These are phyloP conservation scores for Phytomonas sp. DNA, from an alignment of 208 protist genomes.

Conservation along the genomic window DNA sequence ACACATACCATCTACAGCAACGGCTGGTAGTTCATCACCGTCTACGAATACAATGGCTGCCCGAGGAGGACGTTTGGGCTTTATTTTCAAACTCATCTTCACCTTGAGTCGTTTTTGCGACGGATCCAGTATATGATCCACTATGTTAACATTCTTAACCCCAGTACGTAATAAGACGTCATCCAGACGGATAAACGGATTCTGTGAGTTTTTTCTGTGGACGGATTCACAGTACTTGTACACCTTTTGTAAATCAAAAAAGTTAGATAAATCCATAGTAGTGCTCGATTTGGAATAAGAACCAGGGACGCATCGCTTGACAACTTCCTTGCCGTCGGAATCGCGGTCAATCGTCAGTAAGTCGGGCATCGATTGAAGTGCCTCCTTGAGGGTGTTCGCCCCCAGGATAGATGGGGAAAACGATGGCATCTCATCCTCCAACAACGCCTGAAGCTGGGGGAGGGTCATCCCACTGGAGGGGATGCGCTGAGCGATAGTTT, in stretches of 20 bases:
- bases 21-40: conserved; percentile 45
- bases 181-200: conserved; percentile 29
- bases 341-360: conserved; percentile 34
- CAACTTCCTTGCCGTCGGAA: not conserved
- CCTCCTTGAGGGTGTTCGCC: conserved; percentile 42
- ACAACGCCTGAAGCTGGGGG: conserved; percentile 48
- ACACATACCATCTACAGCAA: conserved; percentile 54
- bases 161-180: conserved; percentile 22
- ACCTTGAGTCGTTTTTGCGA: conserved; percentile 27
- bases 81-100: conserved; percentile 29
- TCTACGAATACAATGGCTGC: conserved; percentile 63
- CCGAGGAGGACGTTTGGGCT: conserved; percentile 28
- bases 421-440: conserved; percentile 47
- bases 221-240: not conserved
- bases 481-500: conserved; percentile 31
- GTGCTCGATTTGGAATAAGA: not conserved
- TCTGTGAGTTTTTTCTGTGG: not conserved
- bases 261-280: not conserved
- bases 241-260: conserved; percentile 13
- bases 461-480: conserved; percentile 25
- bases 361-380: conserved; percentile 29
- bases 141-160: conserved; percentile 19
- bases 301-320: conserved; percentile 26
- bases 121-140: conserved; percentile 24
- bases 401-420: conserved; percentile 36